A percentile compares a stretch with the other conserved stretches of the same genome.
phyloP scores from a whole-genome alignment of 371 early-diverging fungal genomes.

The Conidiobolus incongruus region DNA sequence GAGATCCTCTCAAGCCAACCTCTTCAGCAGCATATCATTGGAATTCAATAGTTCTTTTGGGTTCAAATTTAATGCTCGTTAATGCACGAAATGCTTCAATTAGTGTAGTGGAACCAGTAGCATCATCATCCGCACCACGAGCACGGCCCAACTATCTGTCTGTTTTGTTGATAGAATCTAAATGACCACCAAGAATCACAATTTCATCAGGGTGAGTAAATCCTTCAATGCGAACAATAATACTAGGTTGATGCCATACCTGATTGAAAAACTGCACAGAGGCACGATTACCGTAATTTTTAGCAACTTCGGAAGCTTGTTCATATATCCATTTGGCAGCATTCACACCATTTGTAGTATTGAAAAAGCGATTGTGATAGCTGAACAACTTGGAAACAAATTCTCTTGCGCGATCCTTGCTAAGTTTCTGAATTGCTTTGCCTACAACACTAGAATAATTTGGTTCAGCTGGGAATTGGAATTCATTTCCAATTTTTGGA shows the following conservation, averaged over 20 bases:
- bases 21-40: no score
- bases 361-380: slow-evolving; percentile 84
- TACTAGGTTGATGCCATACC: slow-evolving; percentile 27
- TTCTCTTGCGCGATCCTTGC: slow-evolving; percentile 28
- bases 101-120: slow-evolving; percentile 68
- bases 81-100: slow-evolving; percentile 55
- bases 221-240: slow-evolving; percentile 50
- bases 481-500: background rate
- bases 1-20: slow-evolving; percentile 73
- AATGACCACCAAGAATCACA: slow-evolving; percentile 74
- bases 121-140: slow-evolving; percentile 76
- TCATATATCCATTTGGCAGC: slow-evolving; percentile 55
- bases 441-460: slow-evolving; percentile 23
- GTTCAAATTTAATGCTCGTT: slow-evolving; percentile 38
- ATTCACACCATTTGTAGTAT: slow-evolving; percentile 36
- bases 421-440: slow-evolving; percentile 23
- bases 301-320: slow-evolving; percentile 24
- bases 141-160: slow-evolving; percentile 53
- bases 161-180: slow-evolving; percentile 73
- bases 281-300: slow-evolving; percentile 21
- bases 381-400: slow-evolving; percentile 40
- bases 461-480: slow-evolving; percentile 19
- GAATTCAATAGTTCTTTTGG: no score
- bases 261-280: slow-evolving; percentile 58
- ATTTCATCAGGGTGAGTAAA: slow-evolving; percentile 24